Base-by-base conservation (phyloP, 1,139 yeast species). In the Kodamaea plutei region DNA sequence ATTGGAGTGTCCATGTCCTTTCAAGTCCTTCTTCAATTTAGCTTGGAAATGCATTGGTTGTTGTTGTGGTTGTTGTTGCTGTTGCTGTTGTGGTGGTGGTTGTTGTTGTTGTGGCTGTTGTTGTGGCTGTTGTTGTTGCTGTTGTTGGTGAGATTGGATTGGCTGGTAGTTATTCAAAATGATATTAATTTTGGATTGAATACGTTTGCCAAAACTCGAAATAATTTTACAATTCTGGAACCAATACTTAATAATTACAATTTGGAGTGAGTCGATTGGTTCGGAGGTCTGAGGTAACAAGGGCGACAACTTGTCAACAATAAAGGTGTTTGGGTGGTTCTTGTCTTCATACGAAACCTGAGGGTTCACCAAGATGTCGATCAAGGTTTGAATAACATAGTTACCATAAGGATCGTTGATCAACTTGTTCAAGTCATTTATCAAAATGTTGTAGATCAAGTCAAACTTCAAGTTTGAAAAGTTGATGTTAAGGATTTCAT, bases 191-290 rank as follows among this genome's bases (percentile, higher is more conserved):
- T 68, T 69, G 46, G 61, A 61, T 41, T 69, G 74, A 33, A 69
- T 68, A 38, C 73, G 53, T 41, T 67, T 68, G 23, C 75, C 73
- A 45, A 61, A 69, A 17, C 66, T 56, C 19, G 72, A 62, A 18
- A 61, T 50, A 33, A 68, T 65, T 45, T 64, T 65, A 43, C 72
- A 65, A 44, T 64, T 58, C 34, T 49, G 56, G 44, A 68, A 68
- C 69, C 70, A 66, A 31, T 45, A 51, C 43, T 63, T 63, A 39
- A 68, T 63, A 19, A 69, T 53, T 5, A 54, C 48, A 30, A 60
- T 49, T 38, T 63, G 68, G 17, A 61, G 34, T 29, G 36, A 32
- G 27, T 37, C 45, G 4, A 31, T 20, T 14, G 36, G 34, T 8
- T 37, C 31, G 18, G 10, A 23, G 15, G 34, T 34, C 11, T 42